phyloP scores from a whole-genome alignment of 2,329 filamentous ascomycete genomes.

The Phialemonium atrogriseum region DNA sequence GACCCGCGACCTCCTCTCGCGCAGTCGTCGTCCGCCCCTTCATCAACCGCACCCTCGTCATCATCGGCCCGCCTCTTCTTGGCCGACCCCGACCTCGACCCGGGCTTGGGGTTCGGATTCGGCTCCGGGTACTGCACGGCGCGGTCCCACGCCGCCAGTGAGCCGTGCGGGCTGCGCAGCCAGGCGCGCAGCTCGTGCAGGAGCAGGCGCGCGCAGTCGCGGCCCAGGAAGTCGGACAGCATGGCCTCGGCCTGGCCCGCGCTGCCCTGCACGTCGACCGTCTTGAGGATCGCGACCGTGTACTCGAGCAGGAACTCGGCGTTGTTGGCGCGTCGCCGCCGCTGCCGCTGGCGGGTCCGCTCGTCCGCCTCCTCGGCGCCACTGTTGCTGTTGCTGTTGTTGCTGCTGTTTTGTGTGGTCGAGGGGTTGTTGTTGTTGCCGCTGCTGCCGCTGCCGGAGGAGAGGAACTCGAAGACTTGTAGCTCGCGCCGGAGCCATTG shows the following conservation, averaged over 20 bases:
- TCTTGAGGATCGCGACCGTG: conserved; percentile 74
- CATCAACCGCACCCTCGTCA: conserved; percentile 1
- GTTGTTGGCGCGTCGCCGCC: conserved; percentile 49
- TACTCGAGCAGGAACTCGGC: conserved; percentile 83
- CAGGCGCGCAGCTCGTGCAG: conserved; percentile 79
- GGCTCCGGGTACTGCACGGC: conserved; percentile 58
- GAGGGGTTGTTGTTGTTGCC: conserved; percentile 4
- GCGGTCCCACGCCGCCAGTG: conserved; percentile 70
- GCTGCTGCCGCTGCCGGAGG: conserved; percentile 17
- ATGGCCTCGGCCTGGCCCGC: conserved; percentile 73
- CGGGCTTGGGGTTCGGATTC: background rate
- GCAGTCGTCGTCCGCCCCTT: background rate
- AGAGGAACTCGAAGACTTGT: conserved; percentile 70
- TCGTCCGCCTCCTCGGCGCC: too few species aligned
- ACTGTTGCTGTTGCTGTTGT: background rate
- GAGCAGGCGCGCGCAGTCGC: conserved; percentile 64
- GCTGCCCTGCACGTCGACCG: conserved; percentile 71
- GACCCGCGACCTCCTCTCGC: background rate
- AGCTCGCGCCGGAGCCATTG: conserved; percentile 80
- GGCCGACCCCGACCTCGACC: background rate
- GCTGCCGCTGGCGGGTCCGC: conserved; percentile 1
- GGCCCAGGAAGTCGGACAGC: conserved; percentile 68
- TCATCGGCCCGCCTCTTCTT: background rate
- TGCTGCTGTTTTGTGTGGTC: conserved; percentile 17
- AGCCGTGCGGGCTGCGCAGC: conserved; percentile 70